phyloP scores from a whole-genome alignment of 345 rosid genomes.

The Moricandia moricandioides region DNA sequence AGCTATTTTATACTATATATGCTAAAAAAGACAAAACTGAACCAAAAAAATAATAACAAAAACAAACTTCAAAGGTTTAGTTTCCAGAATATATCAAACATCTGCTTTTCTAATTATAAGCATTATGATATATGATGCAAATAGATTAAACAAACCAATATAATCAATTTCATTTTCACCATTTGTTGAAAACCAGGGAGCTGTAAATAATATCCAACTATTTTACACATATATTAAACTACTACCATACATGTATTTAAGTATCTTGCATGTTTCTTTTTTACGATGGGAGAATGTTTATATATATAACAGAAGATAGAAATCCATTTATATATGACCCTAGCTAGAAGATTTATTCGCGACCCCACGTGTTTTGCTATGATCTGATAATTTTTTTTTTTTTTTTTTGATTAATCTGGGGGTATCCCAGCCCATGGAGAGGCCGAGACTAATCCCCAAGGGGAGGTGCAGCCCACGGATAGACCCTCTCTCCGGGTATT shows the following conservation, averaged over 20 bases:
- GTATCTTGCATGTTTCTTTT: not conserved
- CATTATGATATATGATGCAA: not conserved
- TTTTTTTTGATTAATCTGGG: no score
- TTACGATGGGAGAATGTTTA: not conserved
- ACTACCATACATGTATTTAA: not conserved
- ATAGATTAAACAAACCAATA: not conserved
- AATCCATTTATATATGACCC: not conserved
- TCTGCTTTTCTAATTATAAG: not conserved
- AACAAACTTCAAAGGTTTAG: not conserved
- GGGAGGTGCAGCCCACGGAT: no score
- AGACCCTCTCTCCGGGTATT: no score
- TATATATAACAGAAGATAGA: not conserved
- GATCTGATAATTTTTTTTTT: not conserved
- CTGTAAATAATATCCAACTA: not conserved
- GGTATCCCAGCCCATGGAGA: no score
- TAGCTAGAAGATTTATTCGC: not conserved
- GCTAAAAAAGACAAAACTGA: not conserved
- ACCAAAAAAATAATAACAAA: not conserved
- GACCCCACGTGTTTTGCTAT: conserved; percentile 21
- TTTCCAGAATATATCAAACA: not conserved
- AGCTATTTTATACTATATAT: not conserved
- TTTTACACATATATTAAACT: not conserved
- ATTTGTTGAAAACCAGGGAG: not conserved
- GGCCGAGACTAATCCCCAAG: no score
- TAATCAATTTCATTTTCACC: not conserved